Evolutionary conservation across 352 stramenopile genomes (phyloP), one percentile per base, ranked within the genome.

Genomic region (Pythium aquatile): DNA sequence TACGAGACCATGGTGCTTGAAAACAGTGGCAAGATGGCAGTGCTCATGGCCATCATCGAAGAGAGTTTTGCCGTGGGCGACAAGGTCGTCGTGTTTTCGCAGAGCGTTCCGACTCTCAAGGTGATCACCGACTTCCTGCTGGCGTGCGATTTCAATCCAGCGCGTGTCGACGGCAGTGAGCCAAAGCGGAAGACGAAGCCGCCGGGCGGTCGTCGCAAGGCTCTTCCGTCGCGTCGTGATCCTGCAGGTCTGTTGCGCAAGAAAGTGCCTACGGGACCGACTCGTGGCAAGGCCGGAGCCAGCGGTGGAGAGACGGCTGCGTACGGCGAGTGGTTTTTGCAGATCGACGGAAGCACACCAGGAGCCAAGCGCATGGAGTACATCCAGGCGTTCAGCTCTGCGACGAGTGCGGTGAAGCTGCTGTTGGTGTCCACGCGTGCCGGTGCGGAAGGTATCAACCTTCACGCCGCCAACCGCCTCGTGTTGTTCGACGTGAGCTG

Each of bases 401-500:
- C 62, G 3, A 56, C 64, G 28, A 89, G 78, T 60, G 44, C 64
- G 0, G 81, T 94, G 8, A 85, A 91, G 59, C 65, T 94, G 14
- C 68, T 94, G 29, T 70, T 94, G 13, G 79, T 94, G 29, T 94
- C 86, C 6, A 94, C 86, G 13, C 80, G 83, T 29, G 86, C 86
- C 55, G 86, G 86, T n/a, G 86, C 83, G 16, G 86, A 94, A 69
- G 90, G 90, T 20, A 92, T 97, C 55, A 97, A 97, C 68, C 59
- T 97, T 48, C 81, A 94, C 66, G 87, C 85, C n/a, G 90, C 80
- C 2, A 96, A 96, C 63, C 88, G 90, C 5, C 78, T 97, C n/a
- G 85, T 97, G 37, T 65, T 97, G 7, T 97, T 96, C 54, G 90
- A 97, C 52, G 87, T 95, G 52, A 96, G 88, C 68, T 97, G 90